These are phyloP conservation scores for Trametes punicea DNA, from an alignment of 768 basidiomycete species.

Conservation along the genomic window DNA sequence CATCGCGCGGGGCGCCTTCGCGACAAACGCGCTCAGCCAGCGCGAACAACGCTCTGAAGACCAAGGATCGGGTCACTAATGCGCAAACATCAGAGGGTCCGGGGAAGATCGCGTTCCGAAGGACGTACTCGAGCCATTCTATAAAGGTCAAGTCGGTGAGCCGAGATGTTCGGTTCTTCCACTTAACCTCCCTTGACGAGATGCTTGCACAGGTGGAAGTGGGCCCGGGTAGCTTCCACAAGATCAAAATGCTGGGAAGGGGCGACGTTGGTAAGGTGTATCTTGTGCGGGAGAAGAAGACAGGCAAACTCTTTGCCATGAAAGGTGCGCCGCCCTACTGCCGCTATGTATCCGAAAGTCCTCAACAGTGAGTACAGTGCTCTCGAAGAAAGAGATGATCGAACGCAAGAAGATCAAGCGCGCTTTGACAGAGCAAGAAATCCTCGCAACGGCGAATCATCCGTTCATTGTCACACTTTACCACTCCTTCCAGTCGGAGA, in stretches of 20 bases:
- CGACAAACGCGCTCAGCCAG: conserved; percentile 35
- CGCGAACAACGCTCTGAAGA: conserved; percentile 33
- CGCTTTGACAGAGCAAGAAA: conserved; percentile 97
- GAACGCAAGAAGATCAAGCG: conserved; percentile 99
- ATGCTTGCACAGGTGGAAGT: conserved; percentile 73
- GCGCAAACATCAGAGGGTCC: conserved; percentile 44
- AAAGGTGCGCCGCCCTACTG: conserved; percentile 66
- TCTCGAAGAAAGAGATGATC: conserved; percentile 99
- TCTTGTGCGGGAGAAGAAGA: conserved; percentile 97
- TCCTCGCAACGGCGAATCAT: conserved; percentile 96
- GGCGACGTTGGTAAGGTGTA: conserved; percentile 99
- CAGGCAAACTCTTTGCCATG: conserved; percentile 95
- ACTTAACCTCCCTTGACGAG: conserved; percentile 4
- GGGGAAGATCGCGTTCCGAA: conserved; percentile 71
- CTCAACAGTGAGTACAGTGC: conserved; percentile 49
- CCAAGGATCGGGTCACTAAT: conserved; percentile 46
- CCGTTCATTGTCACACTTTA: conserved; percentile 99
- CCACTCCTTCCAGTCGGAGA: conserved; percentile 98
- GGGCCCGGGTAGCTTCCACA: conserved; percentile 88
- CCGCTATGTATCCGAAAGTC: conserved; percentile 33
- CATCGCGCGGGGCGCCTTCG: conserved; percentile 55
- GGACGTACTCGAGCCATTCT: conserved; percentile 97
- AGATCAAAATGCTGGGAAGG: conserved; percentile 97
- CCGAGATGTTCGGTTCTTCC: conserved; percentile 18
- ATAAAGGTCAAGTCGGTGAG: conserved; percentile 89